A percentile compares a stretch with the other conserved stretches of the same genome.
These are phyloP conservation scores for Tuber indicum DNA, from an alignment of 495 filamentous ascomycete genomes.

Conservation along the genomic window DNA sequence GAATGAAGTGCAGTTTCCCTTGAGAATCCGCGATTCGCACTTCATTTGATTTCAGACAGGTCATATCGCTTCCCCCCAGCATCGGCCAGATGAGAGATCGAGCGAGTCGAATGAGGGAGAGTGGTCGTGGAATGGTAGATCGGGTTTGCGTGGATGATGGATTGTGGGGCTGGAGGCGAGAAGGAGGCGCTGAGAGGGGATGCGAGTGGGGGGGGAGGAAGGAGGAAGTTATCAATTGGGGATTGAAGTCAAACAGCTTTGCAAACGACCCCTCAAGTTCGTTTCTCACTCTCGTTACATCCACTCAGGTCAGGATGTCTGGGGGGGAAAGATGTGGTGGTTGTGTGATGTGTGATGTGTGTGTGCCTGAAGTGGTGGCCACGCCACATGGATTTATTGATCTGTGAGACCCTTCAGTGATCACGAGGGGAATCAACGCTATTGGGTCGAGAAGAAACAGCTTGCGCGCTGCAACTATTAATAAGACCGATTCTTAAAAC, in stretches of 20 bases:
- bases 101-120: constrained; percentile 4
- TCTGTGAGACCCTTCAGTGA: neutral
- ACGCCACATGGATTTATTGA: neutral
- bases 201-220: neutral
- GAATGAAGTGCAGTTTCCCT: constrained; percentile 1
- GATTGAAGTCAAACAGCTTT: neutral
- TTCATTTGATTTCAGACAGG: neutral
- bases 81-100: constrained; percentile 1
- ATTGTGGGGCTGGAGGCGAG: neutral
- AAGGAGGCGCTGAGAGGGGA: neutral
- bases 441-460: neutral
- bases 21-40: neutral
- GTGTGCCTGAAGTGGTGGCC: neutral
- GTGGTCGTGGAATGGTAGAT: neutral
- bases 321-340: neutral
- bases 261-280: neutral
- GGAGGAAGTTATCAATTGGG: neutral
- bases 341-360: neutral
- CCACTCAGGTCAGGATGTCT: neutral
- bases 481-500: neutral
- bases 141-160: constrained; percentile 4
- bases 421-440: neutral
- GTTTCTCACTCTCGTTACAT: neutral
- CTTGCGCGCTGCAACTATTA: no score
- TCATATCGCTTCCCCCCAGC: neutral